phyloP scores from a whole-genome alignment of 73 alveolate genomes.

The Tetrahymena thermophila region DNA sequence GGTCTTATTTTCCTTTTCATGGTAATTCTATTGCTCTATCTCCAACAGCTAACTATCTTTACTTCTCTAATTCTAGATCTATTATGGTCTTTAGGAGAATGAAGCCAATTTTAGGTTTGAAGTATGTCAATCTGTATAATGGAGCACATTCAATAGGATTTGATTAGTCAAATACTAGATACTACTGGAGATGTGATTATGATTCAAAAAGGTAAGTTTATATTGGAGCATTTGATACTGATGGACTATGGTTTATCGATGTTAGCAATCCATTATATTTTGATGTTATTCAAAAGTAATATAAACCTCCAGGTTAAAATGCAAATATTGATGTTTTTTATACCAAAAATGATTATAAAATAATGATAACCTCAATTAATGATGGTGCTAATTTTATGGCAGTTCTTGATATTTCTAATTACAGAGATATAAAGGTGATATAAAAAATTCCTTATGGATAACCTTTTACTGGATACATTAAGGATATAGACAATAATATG shows the following conservation, averaged over 20 bases:
- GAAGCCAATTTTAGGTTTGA: not conserved
- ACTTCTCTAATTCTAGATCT: not conserved
- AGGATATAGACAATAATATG: not conserved
- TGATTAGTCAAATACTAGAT: not conserved
- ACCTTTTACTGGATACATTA: not conserved
- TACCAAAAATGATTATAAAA: not conserved
- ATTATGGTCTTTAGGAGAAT: not conserved
- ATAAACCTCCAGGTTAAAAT: not conserved
- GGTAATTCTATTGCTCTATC: not conserved
- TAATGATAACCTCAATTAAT: not conserved
- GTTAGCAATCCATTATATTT: not conserved
- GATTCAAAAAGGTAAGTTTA: not conserved
- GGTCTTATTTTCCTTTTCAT: not conserved
- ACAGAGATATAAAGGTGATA: not conserved
- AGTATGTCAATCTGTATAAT: not conserved
- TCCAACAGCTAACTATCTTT: not conserved
- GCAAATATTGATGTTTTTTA: not conserved
- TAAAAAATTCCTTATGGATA: not conserved
- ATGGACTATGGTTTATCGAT: not conserved
- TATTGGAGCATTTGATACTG: not conserved
- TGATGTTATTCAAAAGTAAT: not conserved
- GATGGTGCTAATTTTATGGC: not conserved
- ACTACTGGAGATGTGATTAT: not conserved
- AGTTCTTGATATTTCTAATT: not conserved
- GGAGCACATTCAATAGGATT: not conserved